Conservation (phyloP, 2,329 filamentous ascomycete species). For the Aspergillus intermedius region DNA sequence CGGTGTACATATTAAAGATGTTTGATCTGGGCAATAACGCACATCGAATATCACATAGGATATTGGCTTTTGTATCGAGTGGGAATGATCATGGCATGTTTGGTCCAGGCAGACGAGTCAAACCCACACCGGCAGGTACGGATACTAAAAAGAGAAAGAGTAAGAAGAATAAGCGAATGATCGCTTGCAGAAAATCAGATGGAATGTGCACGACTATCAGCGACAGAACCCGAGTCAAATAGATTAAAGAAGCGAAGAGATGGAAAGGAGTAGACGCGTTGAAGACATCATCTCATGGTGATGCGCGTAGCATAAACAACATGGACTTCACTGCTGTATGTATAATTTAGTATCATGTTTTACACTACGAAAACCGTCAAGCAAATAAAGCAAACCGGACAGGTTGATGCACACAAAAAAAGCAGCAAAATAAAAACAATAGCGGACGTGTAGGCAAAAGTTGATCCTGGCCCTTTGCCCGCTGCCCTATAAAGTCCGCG, state of each 20-base stretch:
- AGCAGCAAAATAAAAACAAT: slow-evolving; percentile 3
- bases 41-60: too few relatives aligned
- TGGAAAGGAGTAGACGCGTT: slow-evolving; percentile 3
- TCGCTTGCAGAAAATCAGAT: neutral
- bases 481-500: slow-evolving; percentile 36
- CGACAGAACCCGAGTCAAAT: neutral
- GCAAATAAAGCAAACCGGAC: slow-evolving; percentile 1
- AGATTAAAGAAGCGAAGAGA: neutral
- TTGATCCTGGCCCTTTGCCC: slow-evolving; percentile 39
- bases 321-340: slow-evolving; percentile 1
- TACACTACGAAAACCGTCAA: slow-evolving; percentile 3
- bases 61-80: too few relatives aligned
- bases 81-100: too few relatives aligned
- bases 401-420: slow-evolving; percentile 1
- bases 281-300: neutral
- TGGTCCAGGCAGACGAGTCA: neutral
- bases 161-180: slow-evolving; percentile 5
- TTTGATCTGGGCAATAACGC: too few relatives aligned
- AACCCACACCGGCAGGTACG: neutral
- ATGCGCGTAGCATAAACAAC: slow-evolving; percentile 5
- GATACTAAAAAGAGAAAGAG: slow-evolving; percentile 8
- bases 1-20: too few relatives aligned
- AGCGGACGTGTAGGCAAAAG: slow-evolving; percentile 19
- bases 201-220: neutral
- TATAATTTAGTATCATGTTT: neutral